Conservation (phyloP, 176 grass and related monocot genomes). For the Eragrostis nindensis region DNA sequence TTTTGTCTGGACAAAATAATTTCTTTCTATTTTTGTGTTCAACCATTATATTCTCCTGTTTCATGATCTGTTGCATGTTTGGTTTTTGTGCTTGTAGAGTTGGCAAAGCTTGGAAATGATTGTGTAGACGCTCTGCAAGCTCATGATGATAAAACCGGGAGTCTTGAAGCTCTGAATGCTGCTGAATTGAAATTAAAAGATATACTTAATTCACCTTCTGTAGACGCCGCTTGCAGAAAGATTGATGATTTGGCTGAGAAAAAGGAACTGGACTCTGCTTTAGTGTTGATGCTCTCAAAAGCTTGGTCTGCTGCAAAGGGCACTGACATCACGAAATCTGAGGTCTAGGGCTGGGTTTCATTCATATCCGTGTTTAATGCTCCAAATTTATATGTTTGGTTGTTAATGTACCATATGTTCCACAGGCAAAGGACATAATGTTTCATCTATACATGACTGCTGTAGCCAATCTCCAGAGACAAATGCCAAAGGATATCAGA, state of each 20-base stretch:
- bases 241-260: slow-evolving; percentile 89
- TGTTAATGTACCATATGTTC: slow-evolving; percentile 22
- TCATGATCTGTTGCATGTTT: neutral
- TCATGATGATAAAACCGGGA: slow-evolving; percentile 70
- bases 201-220: slow-evolving; percentile 73
- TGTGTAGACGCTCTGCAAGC: slow-evolving; percentile 81
- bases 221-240: slow-evolving; percentile 76
- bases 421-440: slow-evolving; percentile 76
- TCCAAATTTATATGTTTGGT: neutral
- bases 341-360: slow-evolving; percentile 41
- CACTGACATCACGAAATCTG: slow-evolving; percentile 75
- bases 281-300: slow-evolving; percentile 79
- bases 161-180: slow-evolving; percentile 64
- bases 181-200: slow-evolving; percentile 83
- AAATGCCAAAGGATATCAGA: slow-evolving; percentile 91
- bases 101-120: slow-evolving; percentile 80
- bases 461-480: slow-evolving; percentile 74
- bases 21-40: neutral
- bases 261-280: slow-evolving; percentile 78
- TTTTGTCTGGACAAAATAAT: neutral
- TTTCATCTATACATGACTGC: slow-evolving; percentile 84
- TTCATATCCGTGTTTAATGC: neutral
- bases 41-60: neutral
- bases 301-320: slow-evolving; percentile 93
- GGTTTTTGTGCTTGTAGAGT: slow-evolving; percentile 52